Conservation (phyloP, 805 yeast genomes). For the Huiozyma sinensis region DNA sequence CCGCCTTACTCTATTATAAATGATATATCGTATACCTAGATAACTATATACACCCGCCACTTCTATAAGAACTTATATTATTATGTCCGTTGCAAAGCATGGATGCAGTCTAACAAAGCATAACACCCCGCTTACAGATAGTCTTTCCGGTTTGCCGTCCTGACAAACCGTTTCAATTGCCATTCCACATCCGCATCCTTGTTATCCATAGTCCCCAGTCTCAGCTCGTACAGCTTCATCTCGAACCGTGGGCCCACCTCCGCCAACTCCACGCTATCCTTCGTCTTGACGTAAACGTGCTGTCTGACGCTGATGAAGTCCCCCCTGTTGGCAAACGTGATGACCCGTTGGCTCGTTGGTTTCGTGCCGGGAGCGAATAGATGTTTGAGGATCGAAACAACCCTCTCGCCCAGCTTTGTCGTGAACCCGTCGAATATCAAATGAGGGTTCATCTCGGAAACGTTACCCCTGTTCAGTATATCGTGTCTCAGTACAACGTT, state of each 20-base stretch:
- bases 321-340: slow-evolving; percentile 80
- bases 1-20: not conserved
- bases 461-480: slow-evolving; percentile 72
- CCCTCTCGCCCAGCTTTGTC: slow-evolving; percentile 71
- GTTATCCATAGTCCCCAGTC: slow-evolving; percentile 85
- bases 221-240: slow-evolving; percentile 83
- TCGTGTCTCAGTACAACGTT: slow-evolving; percentile 94
- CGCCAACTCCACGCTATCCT: slow-evolving; percentile 81
- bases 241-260: slow-evolving; percentile 99
- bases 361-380: slow-evolving; percentile 96
- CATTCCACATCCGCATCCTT: slow-evolving; percentile 98
- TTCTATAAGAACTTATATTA: no score
- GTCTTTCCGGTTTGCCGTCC: slow-evolving; percentile 93
- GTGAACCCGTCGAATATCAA: slow-evolving; percentile 84
- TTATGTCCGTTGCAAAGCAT: no score
- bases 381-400: slow-evolving; percentile 71
- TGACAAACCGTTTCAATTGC: slow-evolving; percentile 83
- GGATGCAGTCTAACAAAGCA: not conserved
- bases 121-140: slow-evolving; percentile 35
- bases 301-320: slow-evolving; percentile 93
- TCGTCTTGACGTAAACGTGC: slow-evolving; percentile 84
- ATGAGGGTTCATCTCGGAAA: slow-evolving; percentile 89
- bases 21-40: not conserved
- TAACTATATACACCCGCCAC: not conserved
- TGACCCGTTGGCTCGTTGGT: slow-evolving; percentile 80